phyloP scores from a whole-genome alignment of 352 stramenopile genomes.

The Phytophthora kernoviae region DNA sequence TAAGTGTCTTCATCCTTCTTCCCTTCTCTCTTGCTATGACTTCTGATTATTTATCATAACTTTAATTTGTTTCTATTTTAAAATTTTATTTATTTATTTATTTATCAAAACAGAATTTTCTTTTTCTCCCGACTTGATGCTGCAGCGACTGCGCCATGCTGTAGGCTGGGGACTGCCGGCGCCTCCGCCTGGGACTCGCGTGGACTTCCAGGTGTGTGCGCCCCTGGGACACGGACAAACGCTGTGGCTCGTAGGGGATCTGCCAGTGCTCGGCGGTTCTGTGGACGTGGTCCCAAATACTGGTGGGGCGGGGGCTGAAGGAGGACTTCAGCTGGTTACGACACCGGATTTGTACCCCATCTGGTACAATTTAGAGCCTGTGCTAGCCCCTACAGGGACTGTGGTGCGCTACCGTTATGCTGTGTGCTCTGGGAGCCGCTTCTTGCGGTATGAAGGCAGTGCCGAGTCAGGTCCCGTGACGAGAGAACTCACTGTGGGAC shows the following conservation, averaged over 20 bases:
- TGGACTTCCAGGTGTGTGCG: constrained; percentile 86
- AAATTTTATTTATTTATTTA: neutral
- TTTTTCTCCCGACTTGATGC: constrained; percentile 42
- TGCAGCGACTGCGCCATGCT: constrained; percentile 82
- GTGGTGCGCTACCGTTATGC: constrained; percentile 87
- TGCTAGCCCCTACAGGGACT: constrained; percentile 64
- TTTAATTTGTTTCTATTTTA: neutral
- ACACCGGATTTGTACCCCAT: constrained; percentile 88
- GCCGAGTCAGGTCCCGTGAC: constrained; percentile 38
- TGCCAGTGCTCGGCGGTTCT: constrained; percentile 68
- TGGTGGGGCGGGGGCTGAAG: constrained; percentile 39
- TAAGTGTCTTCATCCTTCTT: neutral
- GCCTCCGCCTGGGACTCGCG: constrained; percentile 62
- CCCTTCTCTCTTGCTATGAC: neutral
- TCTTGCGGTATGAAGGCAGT: constrained; percentile 75
- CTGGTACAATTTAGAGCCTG: constrained; percentile 89
- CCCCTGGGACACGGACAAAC: constrained; percentile 78
- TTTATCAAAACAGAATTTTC: constrained; percentile 13
- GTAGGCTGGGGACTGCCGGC: constrained; percentile 72
- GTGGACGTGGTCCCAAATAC: constrained; percentile 59
- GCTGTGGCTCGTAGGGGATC: constrained; percentile 81
- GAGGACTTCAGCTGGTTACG: constrained; percentile 79
- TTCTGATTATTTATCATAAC: no score
- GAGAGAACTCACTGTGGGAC: constrained; percentile 60
- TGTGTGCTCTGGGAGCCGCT: constrained; percentile 78